phyloP scores from a whole-genome alignment of 2,329 filamentous ascomycete genomes.

The Sporothrix inflata region DNA sequence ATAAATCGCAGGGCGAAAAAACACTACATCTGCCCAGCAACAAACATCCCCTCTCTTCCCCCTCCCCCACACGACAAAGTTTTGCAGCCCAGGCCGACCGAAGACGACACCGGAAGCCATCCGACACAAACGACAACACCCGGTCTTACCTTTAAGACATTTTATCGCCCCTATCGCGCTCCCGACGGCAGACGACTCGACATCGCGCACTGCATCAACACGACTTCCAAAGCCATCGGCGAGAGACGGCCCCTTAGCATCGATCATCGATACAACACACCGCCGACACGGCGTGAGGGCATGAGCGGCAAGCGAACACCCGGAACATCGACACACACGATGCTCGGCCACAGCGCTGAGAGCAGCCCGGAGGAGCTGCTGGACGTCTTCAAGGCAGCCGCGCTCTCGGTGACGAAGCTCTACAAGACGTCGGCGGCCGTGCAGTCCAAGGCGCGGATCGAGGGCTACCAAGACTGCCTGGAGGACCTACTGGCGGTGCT shows the following conservation, averaged over 20 bases:
- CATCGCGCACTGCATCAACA: background rate
- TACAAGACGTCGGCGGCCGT: constrained; percentile 88
- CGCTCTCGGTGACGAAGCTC: constrained; percentile 90
- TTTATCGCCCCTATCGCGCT: background rate
- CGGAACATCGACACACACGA: background rate
- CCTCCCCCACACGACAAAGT: background rate
- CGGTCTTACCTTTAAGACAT: background rate
- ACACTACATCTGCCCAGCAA: constrained; percentile 25
- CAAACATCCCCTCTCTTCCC: constrained; percentile 17
- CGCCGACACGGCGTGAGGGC: background rate
- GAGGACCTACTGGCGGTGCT: constrained; percentile 87
- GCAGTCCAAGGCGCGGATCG: constrained; percentile 72
- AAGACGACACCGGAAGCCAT: background rate
- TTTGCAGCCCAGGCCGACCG: background rate
- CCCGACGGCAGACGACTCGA: background rate
- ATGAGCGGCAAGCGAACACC: background rate
- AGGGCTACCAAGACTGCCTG: constrained; percentile 92
- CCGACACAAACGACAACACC: background rate
- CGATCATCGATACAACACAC: background rate
- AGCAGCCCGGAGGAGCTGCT: constrained; percentile 66
- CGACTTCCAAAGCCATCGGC: background rate
- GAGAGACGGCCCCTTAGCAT: background rate
- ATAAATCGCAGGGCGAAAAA: constrained; percentile 9
- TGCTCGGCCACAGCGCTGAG: constrained; percentile 24
- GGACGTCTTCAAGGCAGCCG: constrained; percentile 88